Percentiles rank a stretch among this genome's conserved stretches.
Conservation (phyloP, 176 grass and related monocot species). For the Urochloa ruziziensis region DNA sequence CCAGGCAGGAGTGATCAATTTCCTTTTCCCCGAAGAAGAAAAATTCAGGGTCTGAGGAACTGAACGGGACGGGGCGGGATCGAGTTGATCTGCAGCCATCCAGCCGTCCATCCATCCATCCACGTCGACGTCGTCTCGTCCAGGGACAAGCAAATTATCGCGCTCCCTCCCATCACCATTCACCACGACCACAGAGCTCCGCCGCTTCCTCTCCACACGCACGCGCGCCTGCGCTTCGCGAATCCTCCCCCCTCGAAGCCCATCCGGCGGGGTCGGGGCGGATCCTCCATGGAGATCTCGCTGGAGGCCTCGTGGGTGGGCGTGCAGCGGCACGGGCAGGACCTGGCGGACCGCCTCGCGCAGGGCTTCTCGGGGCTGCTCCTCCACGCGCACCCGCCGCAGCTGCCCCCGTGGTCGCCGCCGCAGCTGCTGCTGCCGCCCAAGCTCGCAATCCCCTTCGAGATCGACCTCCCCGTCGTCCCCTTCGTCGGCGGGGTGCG, state of each 20-base stretch:
- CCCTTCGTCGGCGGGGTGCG: constrained; percentile 28
- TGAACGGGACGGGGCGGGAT: too few species aligned
- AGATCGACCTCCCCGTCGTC: constrained; percentile 41
- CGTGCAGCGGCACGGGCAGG: constrained; percentile 91
- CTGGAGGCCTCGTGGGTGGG: constrained; percentile 90
- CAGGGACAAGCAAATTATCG: not conserved
- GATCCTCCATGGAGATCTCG: constrained; percentile 71
- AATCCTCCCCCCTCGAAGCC: not conserved
- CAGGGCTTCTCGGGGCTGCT: constrained; percentile 86
- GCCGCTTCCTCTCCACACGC: constrained; percentile 4
- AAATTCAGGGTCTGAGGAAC: too few species aligned
- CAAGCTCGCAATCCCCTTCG: constrained; percentile 55
- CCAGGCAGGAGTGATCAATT: too few species aligned
- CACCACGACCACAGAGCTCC: not conserved
- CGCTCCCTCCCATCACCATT: not conserved
- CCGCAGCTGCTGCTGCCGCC: constrained; percentile 5
- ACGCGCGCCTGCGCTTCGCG: not conserved
- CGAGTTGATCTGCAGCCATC: too few species aligned
- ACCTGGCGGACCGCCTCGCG: constrained; percentile 75
- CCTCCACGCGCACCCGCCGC: constrained; percentile 65
- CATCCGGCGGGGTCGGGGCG: not conserved
- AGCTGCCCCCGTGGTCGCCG: constrained; percentile 52
- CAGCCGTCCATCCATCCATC: constrained; percentile 8
- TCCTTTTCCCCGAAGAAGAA: too few species aligned
- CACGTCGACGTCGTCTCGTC: constrained; percentile 11